Base-by-base conservation (phyloP, 805 yeast genomes). In the Candida sanyiensis region DNA sequence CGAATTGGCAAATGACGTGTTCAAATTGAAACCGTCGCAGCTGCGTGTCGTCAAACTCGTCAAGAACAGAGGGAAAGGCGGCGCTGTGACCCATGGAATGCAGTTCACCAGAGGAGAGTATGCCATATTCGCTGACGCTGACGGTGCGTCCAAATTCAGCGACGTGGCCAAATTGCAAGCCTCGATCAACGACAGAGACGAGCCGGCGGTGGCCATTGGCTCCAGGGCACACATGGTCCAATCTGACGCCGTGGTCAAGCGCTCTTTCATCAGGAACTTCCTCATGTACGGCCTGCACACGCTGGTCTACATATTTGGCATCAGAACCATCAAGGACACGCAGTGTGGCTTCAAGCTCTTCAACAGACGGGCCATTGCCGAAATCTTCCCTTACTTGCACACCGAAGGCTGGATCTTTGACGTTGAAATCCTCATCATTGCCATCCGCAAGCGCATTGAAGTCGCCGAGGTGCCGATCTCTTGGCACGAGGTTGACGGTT, bases 361-460 rank as follows among this genome's bases (percentile, higher is more conserved):
- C 62, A 85, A 90, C 49, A 73, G 78, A 44, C 64, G 69, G 7
- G 82, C 96, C 0, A 73, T 80, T 18, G 54, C 51, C 13, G 52
- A 53, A 38, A 84, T 93, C 30, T 87, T 88, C 60, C 96, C 97
- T 2, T 79, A 73, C 48, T 75, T 93, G 83, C 97, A 90, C 59
- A 90, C 95, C 9, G 98, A 93, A 61, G 80, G 97, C 37, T 93
- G 98, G 98, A 93, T 93, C 26, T 93, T 93, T 62, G 98, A 93
- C 57, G 97, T 93, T 23, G 98, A 93, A 64, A 75, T 90, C 12
- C 67, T 93, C 48, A 74, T 93, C 38, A 65, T 93, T 43, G 96
- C 89, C 1, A 74, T 77, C 49, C 68, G 84, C 45, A 86, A 86
- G 57, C 51, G 62, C 0, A 78, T 90, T 28, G 70, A 73, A 4